Conservation (phyloP, 495 filamentous ascomycete genomes). For the Neurospora tetraspora region DNA sequence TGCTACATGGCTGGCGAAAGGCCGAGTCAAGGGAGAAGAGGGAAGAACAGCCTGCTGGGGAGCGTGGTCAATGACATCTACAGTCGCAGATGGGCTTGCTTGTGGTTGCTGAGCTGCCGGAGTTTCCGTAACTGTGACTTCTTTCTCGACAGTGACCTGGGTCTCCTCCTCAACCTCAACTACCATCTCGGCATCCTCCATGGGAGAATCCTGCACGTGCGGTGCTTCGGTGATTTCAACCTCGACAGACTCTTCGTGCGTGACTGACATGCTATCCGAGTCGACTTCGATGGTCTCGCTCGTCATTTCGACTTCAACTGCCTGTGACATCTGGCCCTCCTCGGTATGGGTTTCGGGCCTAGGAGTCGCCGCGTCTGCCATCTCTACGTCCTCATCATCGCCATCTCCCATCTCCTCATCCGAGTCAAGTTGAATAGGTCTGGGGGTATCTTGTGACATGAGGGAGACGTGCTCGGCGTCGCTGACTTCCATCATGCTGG, state of each 20-base stretch:
- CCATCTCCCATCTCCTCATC: slow-evolving; percentile 2
- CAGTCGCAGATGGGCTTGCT: not conserved
- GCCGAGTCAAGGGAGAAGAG: not conserved
- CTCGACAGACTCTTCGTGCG: not conserved
- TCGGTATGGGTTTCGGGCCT: not conserved
- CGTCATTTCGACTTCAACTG: not conserved
- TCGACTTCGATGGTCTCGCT: not conserved
- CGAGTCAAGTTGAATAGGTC: not conserved
- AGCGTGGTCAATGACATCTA: not conserved
- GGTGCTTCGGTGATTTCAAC: not conserved
- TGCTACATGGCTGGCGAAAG: not conserved
- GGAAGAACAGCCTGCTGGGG: not conserved
- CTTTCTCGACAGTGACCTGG: not conserved
- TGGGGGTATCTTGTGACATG: not conserved
- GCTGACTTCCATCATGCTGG: not conserved
- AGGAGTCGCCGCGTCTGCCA: slow-evolving; percentile 1
- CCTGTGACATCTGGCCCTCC: not conserved
- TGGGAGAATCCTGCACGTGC: not conserved
- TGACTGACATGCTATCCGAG: not conserved
- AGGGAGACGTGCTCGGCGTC: not conserved
- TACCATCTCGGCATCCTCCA: not conserved
- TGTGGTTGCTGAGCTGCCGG: not conserved
- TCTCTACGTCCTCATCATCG: slow-evolving; percentile 8
- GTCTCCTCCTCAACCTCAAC: not conserved
- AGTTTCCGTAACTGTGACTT: not conserved